phyloP scores from a whole-genome alignment of 2,329 filamentous ascomycete genomes.

The Neurospora sp. region DNA sequence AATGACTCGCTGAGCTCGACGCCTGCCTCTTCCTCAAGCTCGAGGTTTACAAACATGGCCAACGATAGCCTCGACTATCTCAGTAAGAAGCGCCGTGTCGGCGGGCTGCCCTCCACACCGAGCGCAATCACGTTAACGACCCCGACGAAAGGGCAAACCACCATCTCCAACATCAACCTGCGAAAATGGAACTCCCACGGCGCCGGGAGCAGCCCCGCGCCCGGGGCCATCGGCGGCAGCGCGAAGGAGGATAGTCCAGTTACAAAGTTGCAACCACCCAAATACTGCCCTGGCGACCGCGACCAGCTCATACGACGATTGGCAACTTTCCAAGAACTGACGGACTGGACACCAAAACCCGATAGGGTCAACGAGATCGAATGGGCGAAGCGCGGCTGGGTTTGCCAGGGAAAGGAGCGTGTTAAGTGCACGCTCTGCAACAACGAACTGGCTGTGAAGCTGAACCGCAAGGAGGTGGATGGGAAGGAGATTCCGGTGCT shows the following conservation, averaged over 20 bases:
- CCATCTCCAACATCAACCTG: slow-evolving; percentile 31
- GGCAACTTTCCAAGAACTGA: slow-evolving; percentile 82
- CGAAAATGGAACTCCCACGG: slow-evolving; percentile 27
- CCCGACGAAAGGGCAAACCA: slow-evolving; percentile 19
- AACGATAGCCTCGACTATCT: slow-evolving; percentile 31
- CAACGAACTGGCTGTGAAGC: slow-evolving; percentile 72
- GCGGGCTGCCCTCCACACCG: slow-evolving; percentile 30
- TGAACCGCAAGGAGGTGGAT: slow-evolving; percentile 50
- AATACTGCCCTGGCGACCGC: slow-evolving; percentile 80
- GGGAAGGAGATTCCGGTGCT: slow-evolving; percentile 44
- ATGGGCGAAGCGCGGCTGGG: slow-evolving; percentile 92
- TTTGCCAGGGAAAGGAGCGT: slow-evolving; percentile 71
- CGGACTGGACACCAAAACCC: slow-evolving; percentile 89
- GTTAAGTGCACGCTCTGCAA: slow-evolving; percentile 80
- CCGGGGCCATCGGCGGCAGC: slow-evolving; percentile 14
- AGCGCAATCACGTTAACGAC: slow-evolving; percentile 14
- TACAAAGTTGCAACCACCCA: slow-evolving; percentile 34
- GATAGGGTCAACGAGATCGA: slow-evolving; percentile 76
- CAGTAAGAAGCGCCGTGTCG: slow-evolving; percentile 43
- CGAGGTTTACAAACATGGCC: slow-evolving; percentile 16
- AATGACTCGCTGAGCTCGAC: slow-evolving; percentile 13
- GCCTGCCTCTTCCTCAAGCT: slow-evolving; percentile 15
- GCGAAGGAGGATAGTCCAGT: slow-evolving; percentile 14
- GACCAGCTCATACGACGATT: slow-evolving; percentile 71
- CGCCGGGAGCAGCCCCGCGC: slow-evolving; percentile 4